These are phyloP conservation scores for Talaromyces verruculosus DNA, from an alignment of 2,329 filamentous ascomycete species.

Conservation along the genomic window DNA sequence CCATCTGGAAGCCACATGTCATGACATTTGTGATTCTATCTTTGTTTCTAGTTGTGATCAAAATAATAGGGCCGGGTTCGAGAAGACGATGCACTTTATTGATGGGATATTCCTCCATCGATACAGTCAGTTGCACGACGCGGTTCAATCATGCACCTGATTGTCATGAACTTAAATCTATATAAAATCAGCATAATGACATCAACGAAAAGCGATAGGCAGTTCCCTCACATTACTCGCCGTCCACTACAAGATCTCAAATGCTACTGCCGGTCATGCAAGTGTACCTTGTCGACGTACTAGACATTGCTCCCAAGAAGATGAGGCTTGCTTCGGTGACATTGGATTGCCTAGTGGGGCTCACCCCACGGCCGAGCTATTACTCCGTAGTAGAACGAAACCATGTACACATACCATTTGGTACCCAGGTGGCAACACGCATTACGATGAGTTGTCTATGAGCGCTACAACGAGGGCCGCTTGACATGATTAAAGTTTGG, in stretches of 20 bases:
- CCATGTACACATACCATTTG: not conserved
- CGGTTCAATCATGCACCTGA: not conserved
- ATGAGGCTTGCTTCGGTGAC: not conserved
- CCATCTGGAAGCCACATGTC: constrained; percentile 10
- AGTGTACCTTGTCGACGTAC: not conserved
- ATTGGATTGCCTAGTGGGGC: not conserved
- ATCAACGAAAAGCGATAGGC: not conserved
- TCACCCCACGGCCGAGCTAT: not conserved
- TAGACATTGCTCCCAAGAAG: not conserved
- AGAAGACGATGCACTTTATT: not conserved
- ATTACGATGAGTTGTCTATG: not conserved
- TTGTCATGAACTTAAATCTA: not conserved
- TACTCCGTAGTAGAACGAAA: too few relatives aligned
- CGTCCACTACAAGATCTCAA: not conserved
- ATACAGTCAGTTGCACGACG: not conserved
- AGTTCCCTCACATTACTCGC: not conserved
- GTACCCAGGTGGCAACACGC: not conserved
- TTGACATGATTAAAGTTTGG: not conserved
- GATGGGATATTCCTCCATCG: constrained; percentile 13
- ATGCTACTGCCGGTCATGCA: not conserved
- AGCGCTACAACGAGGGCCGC: not conserved
- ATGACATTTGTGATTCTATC: constrained; percentile 1
- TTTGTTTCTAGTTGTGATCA: not conserved
- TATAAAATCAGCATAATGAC: not conserved
- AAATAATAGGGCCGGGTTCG: not conserved